Conservation (phyloP, 140 eudicot genomes). For the Erigeron philadelphicus region DNA sequence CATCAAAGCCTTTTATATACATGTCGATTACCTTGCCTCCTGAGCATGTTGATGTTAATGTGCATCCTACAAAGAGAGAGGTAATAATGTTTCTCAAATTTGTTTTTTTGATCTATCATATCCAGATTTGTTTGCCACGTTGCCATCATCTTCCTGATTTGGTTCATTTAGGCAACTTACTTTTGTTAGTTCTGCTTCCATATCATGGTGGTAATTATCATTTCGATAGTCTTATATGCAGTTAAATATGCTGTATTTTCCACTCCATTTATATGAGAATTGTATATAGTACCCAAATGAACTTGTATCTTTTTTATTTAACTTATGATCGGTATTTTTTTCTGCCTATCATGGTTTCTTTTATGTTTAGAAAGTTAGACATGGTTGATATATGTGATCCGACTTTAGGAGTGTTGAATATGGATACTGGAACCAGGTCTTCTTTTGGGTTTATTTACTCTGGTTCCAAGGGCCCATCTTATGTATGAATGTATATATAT, state of each 20-base stretch:
- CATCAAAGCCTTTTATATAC: constrained; percentile 92
- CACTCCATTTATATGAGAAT: too few species aligned
- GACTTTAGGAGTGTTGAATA: background rate
- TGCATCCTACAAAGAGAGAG: constrained; percentile 99
- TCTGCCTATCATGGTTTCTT: background rate
- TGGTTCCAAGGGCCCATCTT: background rate
- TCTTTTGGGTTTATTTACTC: background rate
- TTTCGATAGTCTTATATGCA: too few species aligned
- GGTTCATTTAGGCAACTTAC: background rate
- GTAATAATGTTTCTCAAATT: constrained; percentile 31
- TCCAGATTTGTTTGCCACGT: background rate
- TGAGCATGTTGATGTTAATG: constrained; percentile 88
- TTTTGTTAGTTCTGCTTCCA: too few species aligned
- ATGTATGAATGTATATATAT: background rate
- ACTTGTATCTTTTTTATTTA: too few species aligned
- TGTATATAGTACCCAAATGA: too few species aligned
- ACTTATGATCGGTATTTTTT: background rate
- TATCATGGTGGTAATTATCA: too few species aligned
- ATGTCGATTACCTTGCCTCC: constrained; percentile 82
- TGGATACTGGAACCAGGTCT: background rate
- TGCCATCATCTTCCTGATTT: background rate
- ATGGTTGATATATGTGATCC: background rate
- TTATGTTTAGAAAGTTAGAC: background rate
- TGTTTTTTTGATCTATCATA: background rate
- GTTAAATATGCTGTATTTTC: too few species aligned